Percentiles rank a stretch among this genome's conserved stretches.
These are phyloP conservation scores for Pseudogymnoascus sp. DNA, from an alignment of 2,329 filamentous ascomycete genomes.

Conservation along the genomic window DNA sequence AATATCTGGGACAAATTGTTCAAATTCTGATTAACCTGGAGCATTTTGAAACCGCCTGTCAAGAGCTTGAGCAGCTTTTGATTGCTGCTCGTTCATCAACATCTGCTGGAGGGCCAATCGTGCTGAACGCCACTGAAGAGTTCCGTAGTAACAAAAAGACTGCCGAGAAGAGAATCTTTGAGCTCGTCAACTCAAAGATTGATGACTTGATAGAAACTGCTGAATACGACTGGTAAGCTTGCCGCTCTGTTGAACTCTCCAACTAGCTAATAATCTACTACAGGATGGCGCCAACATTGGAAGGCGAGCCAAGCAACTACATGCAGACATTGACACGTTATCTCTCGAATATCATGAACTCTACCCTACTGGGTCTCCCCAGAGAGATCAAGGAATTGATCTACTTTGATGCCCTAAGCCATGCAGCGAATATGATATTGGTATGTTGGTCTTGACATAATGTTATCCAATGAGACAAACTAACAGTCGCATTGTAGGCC, in stretches of 20 bases:
- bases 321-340: slow-evolving; percentile 93
- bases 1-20: slow-evolving; percentile 95
- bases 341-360: slow-evolving; percentile 92
- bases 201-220: slow-evolving; percentile 95
- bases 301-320: slow-evolving; percentile 76
- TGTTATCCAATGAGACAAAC: not conserved
- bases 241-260: slow-evolving; percentile 24
- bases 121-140: slow-evolving; percentile 73
- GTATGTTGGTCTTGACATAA: slow-evolving; percentile 33
- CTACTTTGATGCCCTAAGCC: slow-evolving; percentile 91
- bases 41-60: slow-evolving; percentile 90
- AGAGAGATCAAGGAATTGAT: slow-evolving; percentile 95
- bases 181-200: slow-evolving; percentile 97
- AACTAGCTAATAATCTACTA: slow-evolving; percentile 14
- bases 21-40: slow-evolving; percentile 97
- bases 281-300: slow-evolving; percentile 51
- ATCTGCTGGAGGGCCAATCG: slow-evolving; percentile 71
- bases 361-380: slow-evolving; percentile 84
- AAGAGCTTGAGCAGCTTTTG: slow-evolving; percentile 78
- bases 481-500: slow-evolving; percentile 13
- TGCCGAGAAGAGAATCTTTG: slow-evolving; percentile 95
- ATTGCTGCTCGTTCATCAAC: slow-evolving; percentile 77
- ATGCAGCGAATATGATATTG: slow-evolving; percentile 80
- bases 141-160: slow-evolving; percentile 90
- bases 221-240: slow-evolving; percentile 79